Conservation (phyloP, 495 filamentous ascomycete genomes). For the Penicillium canescens region DNA sequence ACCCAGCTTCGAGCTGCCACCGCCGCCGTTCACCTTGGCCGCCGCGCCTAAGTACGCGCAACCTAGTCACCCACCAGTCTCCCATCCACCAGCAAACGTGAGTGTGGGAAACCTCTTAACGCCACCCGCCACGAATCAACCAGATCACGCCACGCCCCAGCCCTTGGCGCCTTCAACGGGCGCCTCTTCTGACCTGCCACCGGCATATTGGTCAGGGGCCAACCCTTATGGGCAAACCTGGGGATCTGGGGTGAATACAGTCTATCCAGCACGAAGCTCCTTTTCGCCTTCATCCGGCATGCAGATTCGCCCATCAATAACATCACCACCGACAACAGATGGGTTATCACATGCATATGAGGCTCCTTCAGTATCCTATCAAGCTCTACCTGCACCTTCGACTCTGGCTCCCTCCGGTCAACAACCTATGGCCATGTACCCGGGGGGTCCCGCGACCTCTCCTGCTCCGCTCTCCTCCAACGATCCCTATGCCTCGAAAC, state of each 20-base stretch:
- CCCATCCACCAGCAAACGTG: conserved; percentile 47
- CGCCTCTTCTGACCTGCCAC: conserved; percentile 47
- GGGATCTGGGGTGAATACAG: conserved; percentile 40
- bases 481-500: conserved; percentile 62
- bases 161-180: conserved; percentile 45
- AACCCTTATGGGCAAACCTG: conserved; percentile 55
- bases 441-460: conserved; percentile 56
- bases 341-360: conserved; percentile 58
- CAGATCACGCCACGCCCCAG: conserved; percentile 60
- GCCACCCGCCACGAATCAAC: conserved; percentile 58
- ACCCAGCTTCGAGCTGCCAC: conserved; percentile 63
- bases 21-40: conserved; percentile 40
- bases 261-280: conserved; percentile 44
- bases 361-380: conserved; percentile 53
- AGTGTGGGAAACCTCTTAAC: conserved; percentile 64
- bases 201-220: conserved; percentile 48
- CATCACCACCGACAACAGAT: conserved; percentile 52
- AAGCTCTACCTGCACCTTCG: conserved; percentile 50
- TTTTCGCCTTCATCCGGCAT: conserved; percentile 58
- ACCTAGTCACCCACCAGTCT: conserved; percentile 29
- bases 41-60: conserved; percentile 43
- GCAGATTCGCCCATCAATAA: conserved; percentile 42
- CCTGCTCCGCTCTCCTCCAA: conserved; percentile 60
- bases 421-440: conserved; percentile 27
- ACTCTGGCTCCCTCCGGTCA: conserved; percentile 24